phyloP scores from a whole-genome alignment of 805 yeast genomes.

The Metschnikowia drakensbergensis region DNA sequence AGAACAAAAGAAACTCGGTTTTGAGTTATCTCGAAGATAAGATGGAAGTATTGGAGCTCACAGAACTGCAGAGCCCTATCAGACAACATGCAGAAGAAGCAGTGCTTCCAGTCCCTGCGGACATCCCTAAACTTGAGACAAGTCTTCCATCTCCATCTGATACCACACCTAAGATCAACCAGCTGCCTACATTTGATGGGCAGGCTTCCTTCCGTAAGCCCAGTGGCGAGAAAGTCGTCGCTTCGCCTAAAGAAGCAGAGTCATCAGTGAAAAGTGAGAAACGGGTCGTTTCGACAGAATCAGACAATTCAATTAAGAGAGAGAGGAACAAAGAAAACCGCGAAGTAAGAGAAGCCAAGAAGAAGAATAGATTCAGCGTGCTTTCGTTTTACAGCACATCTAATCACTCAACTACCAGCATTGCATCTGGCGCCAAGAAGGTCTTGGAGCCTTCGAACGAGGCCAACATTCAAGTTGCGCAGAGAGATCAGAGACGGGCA shows the following conservation, averaged over 20 bases:
- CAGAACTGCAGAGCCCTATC: slow-evolving; percentile 27
- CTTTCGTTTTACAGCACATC: slow-evolving; percentile 41
- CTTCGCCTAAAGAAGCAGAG: slow-evolving; percentile 2
- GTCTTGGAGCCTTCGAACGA: slow-evolving; percentile 24
- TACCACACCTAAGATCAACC: slow-evolving; percentile 30
- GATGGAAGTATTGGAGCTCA: slow-evolving; percentile 39
- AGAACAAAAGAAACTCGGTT: slow-evolving; percentile 37
- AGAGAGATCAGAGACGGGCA: slow-evolving; percentile 23
- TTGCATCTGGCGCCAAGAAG: slow-evolving; percentile 19
- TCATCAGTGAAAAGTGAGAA: background rate
- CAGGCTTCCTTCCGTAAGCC: background rate
- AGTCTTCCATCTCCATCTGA: slow-evolving; percentile 11
- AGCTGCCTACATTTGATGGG: slow-evolving; percentile 26
- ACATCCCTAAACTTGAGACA: slow-evolving; percentile 16
- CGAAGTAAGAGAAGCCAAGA: slow-evolving; percentile 28
- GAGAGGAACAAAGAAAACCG: slow-evolving; percentile 17
- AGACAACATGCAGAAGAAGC: slow-evolving; percentile 10
- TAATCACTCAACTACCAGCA: slow-evolving; percentile 19
- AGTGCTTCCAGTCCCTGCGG: slow-evolving; percentile 5
- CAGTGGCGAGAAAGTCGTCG: slow-evolving; percentile 3
- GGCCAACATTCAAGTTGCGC: slow-evolving; percentile 4
- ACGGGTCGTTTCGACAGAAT: slow-evolving; percentile 3
- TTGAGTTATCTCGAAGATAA: slow-evolving; percentile 43
- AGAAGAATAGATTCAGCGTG: slow-evolving; percentile 41
- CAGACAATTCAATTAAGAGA: slow-evolving; percentile 5